Evolutionary conservation across 2,329 filamentous ascomycete genomes (phyloP), one percentile per base, ranked within the genome.

Genomic region (Phialophora tarda): DNA sequence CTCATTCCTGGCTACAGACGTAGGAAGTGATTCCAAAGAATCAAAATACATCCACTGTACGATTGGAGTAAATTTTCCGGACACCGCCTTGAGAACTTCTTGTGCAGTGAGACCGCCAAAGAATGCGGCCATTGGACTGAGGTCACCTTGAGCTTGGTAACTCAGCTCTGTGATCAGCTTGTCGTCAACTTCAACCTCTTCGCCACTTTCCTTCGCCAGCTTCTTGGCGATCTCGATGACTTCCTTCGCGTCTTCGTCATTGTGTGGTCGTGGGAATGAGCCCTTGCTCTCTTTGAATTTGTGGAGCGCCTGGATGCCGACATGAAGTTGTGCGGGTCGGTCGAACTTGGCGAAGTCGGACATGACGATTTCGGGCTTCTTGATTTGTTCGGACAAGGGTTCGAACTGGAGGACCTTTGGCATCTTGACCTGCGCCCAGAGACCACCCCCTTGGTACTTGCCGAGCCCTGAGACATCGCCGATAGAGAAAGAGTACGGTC

Each of bases 311-410:
- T 98, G 93, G 75, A 98, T 90, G 67, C 93, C 95, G 68, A 96
- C 82, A 77, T 99, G 95, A 26, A 99, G 86, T 78, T 98, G 93
- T 71, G 90, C 88, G 0, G 95, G 95, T 54, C 95, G 90, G 78
- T 98, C 95, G 72, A 97, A 98, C 79, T 99, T 99, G 79, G 95
- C 95, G 76, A 93, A 99, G 78, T 99, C 95, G 24, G 95, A 96
- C 67, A 97, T 87, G 74, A 98, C 81, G 70, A 96, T 88, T 74
- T 97, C 94, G 2, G 95, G 95, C 65, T 92, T 91, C 79, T 92
- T 92, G 64, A 97, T 80, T 67, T 96, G 87, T 60, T 87, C 82
- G 50, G 88, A 88, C 64, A 97, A 86, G 48, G 88, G 84, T 82
- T 97, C 91, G 81, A 98, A 99, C 77, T 95, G 87, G 74, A 98